Evolutionary conservation across 768 basidiomycete genomes (phyloP), one percentile per base, ranked within the genome.

Genomic region (Leccinum disarticulatum): DNA sequence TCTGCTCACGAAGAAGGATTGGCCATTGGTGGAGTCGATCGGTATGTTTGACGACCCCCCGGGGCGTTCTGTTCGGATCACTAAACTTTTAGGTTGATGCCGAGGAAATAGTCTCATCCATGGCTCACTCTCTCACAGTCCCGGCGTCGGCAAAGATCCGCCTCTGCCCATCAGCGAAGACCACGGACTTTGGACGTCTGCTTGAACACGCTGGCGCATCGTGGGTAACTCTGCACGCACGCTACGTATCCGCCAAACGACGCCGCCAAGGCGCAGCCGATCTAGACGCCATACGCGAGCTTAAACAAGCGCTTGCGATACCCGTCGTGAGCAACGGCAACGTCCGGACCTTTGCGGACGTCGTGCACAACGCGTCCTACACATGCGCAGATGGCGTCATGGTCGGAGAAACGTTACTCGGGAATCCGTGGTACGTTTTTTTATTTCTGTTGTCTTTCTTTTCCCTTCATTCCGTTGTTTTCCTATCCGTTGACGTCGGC

Each of bases 271-370:
- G 90, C 11, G 76, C 87, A 22, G 89, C 88, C n/a, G 80, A 89
- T 66, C 80, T 91, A 14, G 73, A 74, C 53, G 77, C 85, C 61
- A 83, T 91, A 48, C 83, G 78, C 56, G 71, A 70, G 46, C 77
- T 91, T 31, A 86, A 85, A 65, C 75, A 80, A 0, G 67, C 70
- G 27, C 66, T 88, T 5, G 59, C 66, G 2, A 71, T 90, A 5
- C 87, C 86, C 9, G 82, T 91, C 54, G 74, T 92, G 52, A 90
- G 87, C 73, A 93, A 93, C 66, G 91, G 91, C 11, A 92, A 92
- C 67, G 90, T 92, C 17, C 81, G 84, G 33, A 73, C 70, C 17
- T 85, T 80, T 74, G 72, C 74, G 30, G 86, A 93, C 68, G 69
- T 91, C 13, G 69, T 72, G 60, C 68, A 68, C 27, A 91, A 91